These are phyloP conservation scores for Microcos paniculata DNA, from an alignment of 345 rosid species.

Conservation along the genomic window DNA sequence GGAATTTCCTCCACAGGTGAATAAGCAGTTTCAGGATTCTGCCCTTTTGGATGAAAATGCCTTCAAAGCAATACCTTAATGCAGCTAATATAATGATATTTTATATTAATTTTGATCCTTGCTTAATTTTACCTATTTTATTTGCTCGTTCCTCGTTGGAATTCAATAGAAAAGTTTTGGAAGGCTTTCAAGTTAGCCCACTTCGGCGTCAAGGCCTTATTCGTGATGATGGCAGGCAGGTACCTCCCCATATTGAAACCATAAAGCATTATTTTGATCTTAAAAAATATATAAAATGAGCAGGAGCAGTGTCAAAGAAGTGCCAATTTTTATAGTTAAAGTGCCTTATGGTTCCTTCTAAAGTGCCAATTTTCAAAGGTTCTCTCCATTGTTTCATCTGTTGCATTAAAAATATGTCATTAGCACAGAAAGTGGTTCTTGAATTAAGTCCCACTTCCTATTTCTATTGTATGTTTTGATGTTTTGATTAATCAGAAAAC, in stretches of 20 bases:
- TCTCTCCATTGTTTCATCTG: too few species aligned
- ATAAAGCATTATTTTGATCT: not conserved
- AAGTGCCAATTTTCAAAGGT: not conserved
- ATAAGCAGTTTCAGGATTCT: not conserved
- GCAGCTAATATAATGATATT: not conserved
- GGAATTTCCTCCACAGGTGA: slow-evolving; percentile 89
- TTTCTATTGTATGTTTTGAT: not conserved
- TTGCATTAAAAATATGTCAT: not conserved
- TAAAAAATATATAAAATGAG: not conserved
- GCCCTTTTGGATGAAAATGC: not conserved
- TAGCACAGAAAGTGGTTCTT: not conserved
- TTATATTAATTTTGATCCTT: slow-evolving; percentile 5
- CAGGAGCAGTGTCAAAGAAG: too few species aligned
- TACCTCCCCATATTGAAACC: slow-evolving; percentile 18
- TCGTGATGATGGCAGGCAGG: slow-evolving; percentile 79
- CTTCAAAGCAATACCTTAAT: too few species aligned
- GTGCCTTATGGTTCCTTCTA: too few species aligned
- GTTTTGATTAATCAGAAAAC: not conserved
- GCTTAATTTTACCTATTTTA: not conserved
- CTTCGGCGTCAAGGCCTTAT: slow-evolving; percentile 95
- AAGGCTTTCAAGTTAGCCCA: slow-evolving; percentile 96
- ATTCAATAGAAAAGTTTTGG: slow-evolving; percentile 59
- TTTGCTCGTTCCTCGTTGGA: slow-evolving; percentile 49
- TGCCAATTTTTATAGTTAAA: not conserved
- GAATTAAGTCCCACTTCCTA: not conserved